Percentiles rank a stretch among this genome's conserved stretches.
Evolutionary conservation across 768 basidiomycete genomes (phyloP).

Genomic region (Chiua virens): DNA sequence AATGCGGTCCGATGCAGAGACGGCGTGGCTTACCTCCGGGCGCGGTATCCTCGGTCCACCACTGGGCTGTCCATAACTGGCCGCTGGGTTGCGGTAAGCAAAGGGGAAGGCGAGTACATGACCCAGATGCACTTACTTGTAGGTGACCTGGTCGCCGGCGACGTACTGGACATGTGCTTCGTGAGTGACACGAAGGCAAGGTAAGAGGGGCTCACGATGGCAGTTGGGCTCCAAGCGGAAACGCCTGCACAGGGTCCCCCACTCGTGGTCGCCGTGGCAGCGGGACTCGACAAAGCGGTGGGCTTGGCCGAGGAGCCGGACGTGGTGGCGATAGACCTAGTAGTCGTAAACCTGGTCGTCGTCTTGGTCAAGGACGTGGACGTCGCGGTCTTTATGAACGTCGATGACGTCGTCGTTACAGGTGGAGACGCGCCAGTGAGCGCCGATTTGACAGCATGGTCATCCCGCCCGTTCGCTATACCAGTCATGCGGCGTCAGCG

Average conservation of each 20-base stretch:
- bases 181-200: neutral
- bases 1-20: too few relatives aligned
- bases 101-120: too few relatives aligned
- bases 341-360: too few relatives aligned
- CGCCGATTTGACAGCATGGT: conserved; percentile 42
- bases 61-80: conserved; percentile 12
- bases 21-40: conserved; percentile 7
- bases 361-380: conserved; percentile 11
- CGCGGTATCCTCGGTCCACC: conserved; percentile 12
- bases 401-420: conserved; percentile 20
- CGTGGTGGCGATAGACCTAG: neutral
- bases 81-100: neutral
- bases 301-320: neutral
- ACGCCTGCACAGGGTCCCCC: conserved; percentile 41
- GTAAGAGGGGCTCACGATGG: conserved; percentile 35
- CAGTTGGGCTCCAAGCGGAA: conserved; percentile 38
- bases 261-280: conserved; percentile 10
- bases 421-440: conserved; percentile 20
- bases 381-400: neutral
- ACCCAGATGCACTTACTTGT: conserved; percentile 35
- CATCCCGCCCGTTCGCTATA: conserved; percentile 44
- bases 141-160: conserved; percentile 41
- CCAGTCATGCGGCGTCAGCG: neutral
- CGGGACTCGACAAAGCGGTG: neutral
- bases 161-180: conserved; percentile 35